These are phyloP conservation scores for Coleophoma crateriformis DNA, from an alignment of 2,329 filamentous ascomycete species.

Conservation along the genomic window DNA sequence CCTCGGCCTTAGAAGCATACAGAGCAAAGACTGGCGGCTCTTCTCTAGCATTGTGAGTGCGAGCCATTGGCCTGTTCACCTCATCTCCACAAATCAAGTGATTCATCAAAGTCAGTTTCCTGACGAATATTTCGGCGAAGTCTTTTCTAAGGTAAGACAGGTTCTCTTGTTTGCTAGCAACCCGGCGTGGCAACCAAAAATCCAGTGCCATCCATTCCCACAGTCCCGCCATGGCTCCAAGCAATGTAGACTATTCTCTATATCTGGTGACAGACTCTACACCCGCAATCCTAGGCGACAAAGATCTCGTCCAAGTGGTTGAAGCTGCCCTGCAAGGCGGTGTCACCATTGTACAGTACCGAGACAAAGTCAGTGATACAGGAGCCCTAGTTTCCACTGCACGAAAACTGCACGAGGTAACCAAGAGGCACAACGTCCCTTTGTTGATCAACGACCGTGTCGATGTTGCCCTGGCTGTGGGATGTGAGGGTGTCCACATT, in stretches of 20 bases:
- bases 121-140: too few relatives aligned
- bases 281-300: conserved; percentile 69
- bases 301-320: conserved; percentile 68
- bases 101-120: neutral
- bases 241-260: conserved; percentile 66
- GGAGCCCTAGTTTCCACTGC: conserved; percentile 65
- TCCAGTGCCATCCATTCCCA: neutral
- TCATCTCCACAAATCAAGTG: too few relatives aligned
- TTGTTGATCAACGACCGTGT: conserved; percentile 91
- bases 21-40: too few relatives aligned
- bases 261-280: conserved; percentile 95
- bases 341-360: conserved; percentile 82
- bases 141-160: neutral
- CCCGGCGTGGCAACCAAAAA: neutral
- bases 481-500: conserved; percentile 87
- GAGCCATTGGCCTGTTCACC: too few relatives aligned
- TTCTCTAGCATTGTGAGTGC: too few relatives aligned
- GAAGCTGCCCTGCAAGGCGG: conserved; percentile 71
- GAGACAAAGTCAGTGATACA: conserved; percentile 81
- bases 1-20: too few relatives aligned
- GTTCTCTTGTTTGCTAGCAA: neutral
- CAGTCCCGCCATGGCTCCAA: conserved; percentile 24
- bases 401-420: conserved; percentile 64
- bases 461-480: conserved; percentile 79
- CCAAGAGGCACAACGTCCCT: conserved; percentile 62